A percentile compares a stretch with the other conserved stretches of the same genome.
Conservation (phyloP, 2,329 filamentous ascomycete genomes). For the Colletotrichum euphorbiae region DNA sequence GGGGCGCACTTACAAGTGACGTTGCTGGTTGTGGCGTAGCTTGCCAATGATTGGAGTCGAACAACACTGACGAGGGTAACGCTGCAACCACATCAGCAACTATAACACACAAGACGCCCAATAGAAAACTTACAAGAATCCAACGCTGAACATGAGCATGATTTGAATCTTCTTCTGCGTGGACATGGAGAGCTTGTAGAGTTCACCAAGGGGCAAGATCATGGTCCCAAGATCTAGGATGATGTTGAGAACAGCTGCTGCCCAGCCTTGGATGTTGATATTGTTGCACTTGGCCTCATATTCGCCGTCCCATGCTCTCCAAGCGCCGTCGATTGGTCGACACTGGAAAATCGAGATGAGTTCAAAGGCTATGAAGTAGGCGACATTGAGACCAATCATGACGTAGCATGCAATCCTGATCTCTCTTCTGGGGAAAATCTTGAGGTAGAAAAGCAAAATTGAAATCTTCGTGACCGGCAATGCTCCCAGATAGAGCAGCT, state of each 20-base stretch:
- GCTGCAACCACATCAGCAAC: conserved; percentile 33
- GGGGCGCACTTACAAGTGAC: conserved; percentile 14
- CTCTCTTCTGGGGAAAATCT: conserved; percentile 45
- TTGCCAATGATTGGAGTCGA: conserved; percentile 44
- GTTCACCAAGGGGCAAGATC: conserved; percentile 53
- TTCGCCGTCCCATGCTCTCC: conserved; percentile 45
- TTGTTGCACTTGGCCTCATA: conserved; percentile 46
- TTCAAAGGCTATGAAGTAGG: conserved; percentile 44
- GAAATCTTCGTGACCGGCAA: conserved; percentile 48
- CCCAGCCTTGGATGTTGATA: conserved; percentile 47
- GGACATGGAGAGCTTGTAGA: conserved; percentile 52
- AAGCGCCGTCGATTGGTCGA: conserved; percentile 24
- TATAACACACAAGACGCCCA: fast-evolving
- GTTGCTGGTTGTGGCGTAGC: conserved; percentile 42
- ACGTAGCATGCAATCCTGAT: conserved; percentile 45
- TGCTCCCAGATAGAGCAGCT: conserved; percentile 48
- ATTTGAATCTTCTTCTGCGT: conserved; percentile 58
- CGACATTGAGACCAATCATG: conserved; percentile 44
- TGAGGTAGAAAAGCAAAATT: conserved; percentile 49
- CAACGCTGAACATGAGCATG: conserved; percentile 58
- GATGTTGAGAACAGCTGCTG: conserved; percentile 48
- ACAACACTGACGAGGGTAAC: conserved; percentile 49
- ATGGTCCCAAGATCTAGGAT: conserved; percentile 47
- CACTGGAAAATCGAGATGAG: conserved; percentile 45
- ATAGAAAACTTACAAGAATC: conserved; percentile 48